Base-by-base conservation (phyloP, 2,329 filamentous ascomycete genomes). In the Trichophyton schoenleinii region DNA sequence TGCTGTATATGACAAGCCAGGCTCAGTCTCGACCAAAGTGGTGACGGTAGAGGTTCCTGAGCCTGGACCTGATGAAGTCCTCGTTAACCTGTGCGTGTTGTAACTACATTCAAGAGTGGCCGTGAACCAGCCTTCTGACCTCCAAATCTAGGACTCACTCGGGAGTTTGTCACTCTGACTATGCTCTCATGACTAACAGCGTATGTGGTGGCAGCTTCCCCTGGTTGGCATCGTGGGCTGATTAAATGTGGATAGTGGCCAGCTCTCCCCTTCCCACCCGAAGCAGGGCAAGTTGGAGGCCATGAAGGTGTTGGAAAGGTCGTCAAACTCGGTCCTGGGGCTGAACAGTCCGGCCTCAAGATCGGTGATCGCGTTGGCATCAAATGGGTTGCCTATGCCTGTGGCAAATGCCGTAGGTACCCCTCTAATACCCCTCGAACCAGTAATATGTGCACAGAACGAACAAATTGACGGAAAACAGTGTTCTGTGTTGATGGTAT, bases 311-410 rank as follows among this genome's bases (percentile, higher is more conserved):
- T 88, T 1, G 83, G 83, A 48, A 80, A 79, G 59, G 77, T 88
- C 36, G 83, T 86, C 48, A 85, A 86, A 69, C 75, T 88, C 63
- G 86, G 86, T 0, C 77, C 84, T 0, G 83, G 81, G 6, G 77
- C 81, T 20, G 82, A 85, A 58, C 70, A 67, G 42, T 75, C 80
- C 1, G 78, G 77, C 3, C 74, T 87, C 41, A 85, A 85, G 66
- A 68, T 87, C n/a, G 85, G 85, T 3, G 82, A 88, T 66, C 78
- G 85, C 6, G 86, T 88, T 7, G 86, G 86, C 13, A 81, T 89
- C 69, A 89, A 89, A 72, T 87, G 84, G 83, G 74, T 87, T 62
- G 74, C 80, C 15, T 78, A 73, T 36, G 80, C 80, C 28, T 87
- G 84, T 69, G 79, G 79, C 58, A 75, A 76, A 66, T 81, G 80